These are phyloP conservation scores for Blastobotrys indianensis DNA, from an alignment of 1,139 yeast genomes.

Conservation along the genomic window DNA sequence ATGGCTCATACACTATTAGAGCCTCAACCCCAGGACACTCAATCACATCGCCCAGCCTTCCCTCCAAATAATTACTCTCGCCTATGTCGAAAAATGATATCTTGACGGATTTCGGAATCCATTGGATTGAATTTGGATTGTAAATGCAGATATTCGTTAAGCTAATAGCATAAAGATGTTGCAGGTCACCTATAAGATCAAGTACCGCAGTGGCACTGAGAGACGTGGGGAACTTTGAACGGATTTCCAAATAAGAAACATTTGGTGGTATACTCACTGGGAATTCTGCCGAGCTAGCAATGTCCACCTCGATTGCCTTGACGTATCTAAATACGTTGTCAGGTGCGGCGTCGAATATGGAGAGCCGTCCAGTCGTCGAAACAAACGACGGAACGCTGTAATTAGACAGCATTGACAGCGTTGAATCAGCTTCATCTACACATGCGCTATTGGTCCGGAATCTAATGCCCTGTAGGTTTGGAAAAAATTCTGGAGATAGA, in stretches of 20 bases:
- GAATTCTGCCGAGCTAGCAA: background rate
- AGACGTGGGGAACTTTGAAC: background rate
- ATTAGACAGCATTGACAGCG: background rate
- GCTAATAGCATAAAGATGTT: slow-evolving; percentile 1
- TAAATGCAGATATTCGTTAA: slow-evolving; percentile 5
- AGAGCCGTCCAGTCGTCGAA: slow-evolving; percentile 1
- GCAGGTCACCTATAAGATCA: background rate
- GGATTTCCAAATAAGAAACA: background rate
- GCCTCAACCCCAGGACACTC: slow-evolving; percentile 1
- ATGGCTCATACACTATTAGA: slow-evolving; percentile 2
- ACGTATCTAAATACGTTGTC: background rate
- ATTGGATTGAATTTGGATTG: slow-evolving; percentile 4
- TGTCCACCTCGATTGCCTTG: background rate
- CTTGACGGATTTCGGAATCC: slow-evolving; percentile 7
- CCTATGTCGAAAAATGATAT: background rate
- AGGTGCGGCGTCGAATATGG: background rate
- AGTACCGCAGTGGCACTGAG: background rate
- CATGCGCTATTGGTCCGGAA: background rate
- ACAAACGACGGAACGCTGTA: background rate
- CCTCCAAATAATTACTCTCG: slow-evolving; percentile 8
- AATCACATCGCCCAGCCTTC: slow-evolving; percentile 5
- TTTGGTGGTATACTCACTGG: background rate
- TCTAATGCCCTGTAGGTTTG: no score
- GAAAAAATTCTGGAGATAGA: no score
- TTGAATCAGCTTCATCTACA: background rate